Conservation (phyloP, 352 stramenopile genomes). For the Globisporangium acanthophoron region DNA sequence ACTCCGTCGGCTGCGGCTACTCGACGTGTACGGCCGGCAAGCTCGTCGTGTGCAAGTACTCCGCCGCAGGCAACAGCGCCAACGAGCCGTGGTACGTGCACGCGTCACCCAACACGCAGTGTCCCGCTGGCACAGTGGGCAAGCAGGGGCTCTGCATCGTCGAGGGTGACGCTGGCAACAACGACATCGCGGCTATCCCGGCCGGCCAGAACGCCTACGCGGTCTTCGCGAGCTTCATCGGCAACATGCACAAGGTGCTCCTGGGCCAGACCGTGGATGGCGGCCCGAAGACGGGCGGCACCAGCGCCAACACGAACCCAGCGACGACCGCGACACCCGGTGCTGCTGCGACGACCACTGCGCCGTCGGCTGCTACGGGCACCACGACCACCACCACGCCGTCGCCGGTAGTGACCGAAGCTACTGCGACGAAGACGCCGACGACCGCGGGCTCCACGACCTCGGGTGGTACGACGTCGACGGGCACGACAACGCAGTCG, state of each 20-base stretch:
- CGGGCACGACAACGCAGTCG: background rate
- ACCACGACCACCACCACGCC: background rate
- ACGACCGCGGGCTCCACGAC: conserved; percentile 5
- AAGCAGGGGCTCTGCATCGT: conserved; percentile 44
- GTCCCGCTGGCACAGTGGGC: conserved; percentile 40
- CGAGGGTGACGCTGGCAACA: conserved; percentile 37
- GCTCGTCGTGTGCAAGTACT: conserved; percentile 61
- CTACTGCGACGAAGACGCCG: background rate
- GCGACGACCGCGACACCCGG: conserved; percentile 1
- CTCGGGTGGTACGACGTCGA: background rate
- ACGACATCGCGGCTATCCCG: conserved; percentile 48
- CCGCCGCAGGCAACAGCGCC: conserved; percentile 43
- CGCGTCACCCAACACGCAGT: conserved; percentile 35
- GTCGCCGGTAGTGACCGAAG: background rate
- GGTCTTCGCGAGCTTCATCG: conserved; percentile 49
- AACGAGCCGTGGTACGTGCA: conserved; percentile 58
- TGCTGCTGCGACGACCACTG: conserved; percentile 1
- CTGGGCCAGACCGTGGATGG: conserved; percentile 22
- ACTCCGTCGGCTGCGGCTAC: conserved; percentile 54
- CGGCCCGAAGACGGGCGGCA: conserved; percentile 14
- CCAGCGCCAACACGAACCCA: conserved; percentile 10
- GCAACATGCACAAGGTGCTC: conserved; percentile 44
- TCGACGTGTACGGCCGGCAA: conserved; percentile 32
- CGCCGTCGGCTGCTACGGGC: background rate
- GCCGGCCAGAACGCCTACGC: conserved; percentile 52